Percentiles rank a stretch among this genome's conserved stretches.
Conservation (phyloP, 2,329 filamentous ascomycete species). For the Penicillium thymicola region DNA sequence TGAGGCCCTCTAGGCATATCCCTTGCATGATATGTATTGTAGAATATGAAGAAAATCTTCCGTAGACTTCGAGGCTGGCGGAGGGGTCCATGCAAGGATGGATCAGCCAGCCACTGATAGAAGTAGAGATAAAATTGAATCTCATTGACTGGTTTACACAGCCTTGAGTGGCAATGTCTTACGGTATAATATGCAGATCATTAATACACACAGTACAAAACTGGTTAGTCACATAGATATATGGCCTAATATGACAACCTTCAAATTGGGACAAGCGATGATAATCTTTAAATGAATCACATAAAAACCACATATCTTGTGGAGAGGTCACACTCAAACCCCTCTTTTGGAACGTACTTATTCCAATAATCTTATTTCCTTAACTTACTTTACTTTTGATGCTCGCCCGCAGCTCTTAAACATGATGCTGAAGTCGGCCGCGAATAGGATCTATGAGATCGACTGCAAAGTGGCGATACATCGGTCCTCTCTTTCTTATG, state of each 20-base stretch:
- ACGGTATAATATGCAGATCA: not conserved
- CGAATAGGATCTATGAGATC: not conserved
- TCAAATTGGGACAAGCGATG: too few relatives aligned
- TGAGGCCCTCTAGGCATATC: not conserved
- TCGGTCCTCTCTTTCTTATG: not conserved
- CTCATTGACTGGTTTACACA: not conserved
- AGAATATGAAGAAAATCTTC: not conserved
- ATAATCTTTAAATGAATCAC: not conserved
- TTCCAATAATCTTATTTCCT: not conserved
- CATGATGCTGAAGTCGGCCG: not conserved
- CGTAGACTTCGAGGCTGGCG: not conserved
- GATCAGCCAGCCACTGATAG: conserved; percentile 2
- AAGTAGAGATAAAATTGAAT: not conserved
- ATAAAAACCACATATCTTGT: not conserved
- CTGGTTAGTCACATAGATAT: not conserved
- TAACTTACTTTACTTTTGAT: not conserved
- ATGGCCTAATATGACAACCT: not conserved
- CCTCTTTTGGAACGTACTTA: not conserved
- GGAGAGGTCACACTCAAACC: not conserved
- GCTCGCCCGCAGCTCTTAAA: too few relatives aligned
- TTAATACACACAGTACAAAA: not conserved
- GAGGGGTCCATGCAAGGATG: conserved; percentile 3
- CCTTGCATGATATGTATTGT: not conserved
- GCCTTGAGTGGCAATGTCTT: not conserved
- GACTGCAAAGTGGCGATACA: not conserved